A percentile compares a stretch with the other conserved stretches of the same genome.
Evolutionary conservation across 257 asterid species (phyloP).

Genomic region (Catharanthus roseus): DNA sequence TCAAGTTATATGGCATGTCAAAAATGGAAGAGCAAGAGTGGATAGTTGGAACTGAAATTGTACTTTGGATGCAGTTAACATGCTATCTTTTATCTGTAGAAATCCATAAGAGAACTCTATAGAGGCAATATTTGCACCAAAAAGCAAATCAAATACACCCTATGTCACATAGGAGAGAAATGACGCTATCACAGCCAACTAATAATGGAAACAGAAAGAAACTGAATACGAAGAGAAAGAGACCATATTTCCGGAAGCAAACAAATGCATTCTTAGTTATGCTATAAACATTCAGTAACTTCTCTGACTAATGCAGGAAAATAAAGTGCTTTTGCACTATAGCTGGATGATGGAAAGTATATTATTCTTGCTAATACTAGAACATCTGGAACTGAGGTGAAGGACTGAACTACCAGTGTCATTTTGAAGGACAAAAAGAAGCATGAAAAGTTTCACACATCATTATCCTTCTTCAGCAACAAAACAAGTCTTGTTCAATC

Average conservation of each 20-base stretch:
- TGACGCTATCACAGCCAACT: neutral
- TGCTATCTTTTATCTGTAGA: neutral
- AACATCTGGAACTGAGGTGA: neutral
- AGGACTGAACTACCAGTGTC: neutral
- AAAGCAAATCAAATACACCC: no score
- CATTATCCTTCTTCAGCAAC: neutral
- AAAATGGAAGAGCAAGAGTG: neutral
- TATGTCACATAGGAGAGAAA: neutral
- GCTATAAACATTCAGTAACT: neutral
- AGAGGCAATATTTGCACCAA: no score
- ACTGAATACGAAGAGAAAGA: neutral
- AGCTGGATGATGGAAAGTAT: neutral
- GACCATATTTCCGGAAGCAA: neutral
- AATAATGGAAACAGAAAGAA: neutral
- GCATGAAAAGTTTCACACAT: neutral
- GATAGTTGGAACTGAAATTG: neutral
- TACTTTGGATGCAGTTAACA: neutral
- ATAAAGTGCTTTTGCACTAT: neutral
- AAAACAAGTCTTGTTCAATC: neutral
- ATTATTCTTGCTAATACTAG: neutral
- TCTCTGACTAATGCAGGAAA: neutral
- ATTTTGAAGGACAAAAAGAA: neutral
- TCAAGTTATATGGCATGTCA: neutral
- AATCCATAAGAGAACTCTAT: neutral
- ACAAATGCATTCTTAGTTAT: neutral